phyloP scores from a whole-genome alignment of 441 rosid genomes.

The Mallotus repandus region DNA sequence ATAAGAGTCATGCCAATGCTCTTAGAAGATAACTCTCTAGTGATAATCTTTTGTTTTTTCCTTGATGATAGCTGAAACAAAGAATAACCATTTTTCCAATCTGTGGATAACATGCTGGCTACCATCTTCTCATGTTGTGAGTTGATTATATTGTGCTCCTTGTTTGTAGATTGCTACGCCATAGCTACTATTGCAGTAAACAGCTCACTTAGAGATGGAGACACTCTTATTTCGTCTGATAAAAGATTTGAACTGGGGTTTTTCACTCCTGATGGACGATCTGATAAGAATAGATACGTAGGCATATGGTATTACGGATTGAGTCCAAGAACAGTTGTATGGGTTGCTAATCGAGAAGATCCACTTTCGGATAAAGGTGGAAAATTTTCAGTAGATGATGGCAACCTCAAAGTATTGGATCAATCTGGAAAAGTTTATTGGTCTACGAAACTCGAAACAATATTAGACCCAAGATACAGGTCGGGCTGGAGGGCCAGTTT shows the following conservation, averaged over 20 bases:
- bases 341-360: conserved; percentile 39
- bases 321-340: conserved; percentile 27
- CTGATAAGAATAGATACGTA: conserved; percentile 23
- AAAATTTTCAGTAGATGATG: conserved; percentile 4
- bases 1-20: no score
- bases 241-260: conserved; percentile 37
- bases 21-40: no score
- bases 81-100: background rate
- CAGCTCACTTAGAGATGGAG: background rate
- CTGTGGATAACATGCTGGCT: conserved; percentile 3
- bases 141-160: background rate
- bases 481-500: conserved; percentile 18
- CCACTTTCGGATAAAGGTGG: conserved; percentile 23
- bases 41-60: no score
- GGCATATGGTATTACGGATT: conserved; percentile 38
- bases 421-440: background rate
- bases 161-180: conserved; percentile 13
- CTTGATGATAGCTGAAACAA: no score
- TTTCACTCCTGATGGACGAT: conserved; percentile 25
- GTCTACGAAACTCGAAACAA: conserved; percentile 9
- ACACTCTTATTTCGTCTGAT: conserved; percentile 31
- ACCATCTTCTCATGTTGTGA: background rate
- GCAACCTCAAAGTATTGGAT: conserved; percentile 22
- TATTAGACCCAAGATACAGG: background rate
- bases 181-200: conserved; percentile 16